Evolutionary conservation across 2,329 filamentous ascomycete species (phyloP).

Genomic region (Escovopsis weberi): DNA sequence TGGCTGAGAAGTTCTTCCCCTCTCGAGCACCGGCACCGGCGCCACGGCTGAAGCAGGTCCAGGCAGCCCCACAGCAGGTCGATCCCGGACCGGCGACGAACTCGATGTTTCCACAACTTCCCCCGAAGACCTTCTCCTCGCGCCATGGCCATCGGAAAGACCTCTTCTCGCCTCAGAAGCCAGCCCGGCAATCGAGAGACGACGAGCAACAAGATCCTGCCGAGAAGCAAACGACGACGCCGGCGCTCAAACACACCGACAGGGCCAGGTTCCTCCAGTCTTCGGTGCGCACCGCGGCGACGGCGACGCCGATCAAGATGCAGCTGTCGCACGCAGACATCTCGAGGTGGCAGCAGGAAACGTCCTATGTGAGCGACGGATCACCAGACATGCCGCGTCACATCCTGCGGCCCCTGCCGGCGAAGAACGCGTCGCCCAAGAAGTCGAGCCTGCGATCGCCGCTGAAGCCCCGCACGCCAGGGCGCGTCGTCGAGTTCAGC

Average conservation of each 20-base stretch:
- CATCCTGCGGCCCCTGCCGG: slow-evolving; percentile 31
- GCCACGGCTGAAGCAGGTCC: slow-evolving; percentile 2
- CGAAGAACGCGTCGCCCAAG: slow-evolving; percentile 36
- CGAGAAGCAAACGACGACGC: slow-evolving; percentile 36
- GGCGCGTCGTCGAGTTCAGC: slow-evolving; percentile 43
- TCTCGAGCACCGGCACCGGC: slow-evolving; percentile 10
- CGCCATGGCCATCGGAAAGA: slow-evolving; percentile 17
- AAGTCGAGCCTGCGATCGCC: slow-evolving; percentile 45
- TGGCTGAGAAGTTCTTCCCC: slow-evolving; percentile 18
- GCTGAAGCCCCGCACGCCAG: slow-evolving; percentile 41
- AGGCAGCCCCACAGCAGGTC: slow-evolving; percentile 6
- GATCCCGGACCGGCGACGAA: slow-evolving; percentile 17
- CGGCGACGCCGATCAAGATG: slow-evolving; percentile 22
- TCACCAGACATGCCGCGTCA: slow-evolving; percentile 23
- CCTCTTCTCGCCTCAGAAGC: slow-evolving; percentile 21
- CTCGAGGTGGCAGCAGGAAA: slow-evolving; percentile 26
- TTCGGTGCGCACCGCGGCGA: slow-evolving; percentile 11
- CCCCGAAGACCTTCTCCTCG: slow-evolving; percentile 19
- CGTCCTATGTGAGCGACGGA: slow-evolving; percentile 19
- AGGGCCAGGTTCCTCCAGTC: slow-evolving; percentile 25
- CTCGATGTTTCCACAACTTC: slow-evolving; percentile 25
- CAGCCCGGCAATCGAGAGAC: slow-evolving; percentile 1
- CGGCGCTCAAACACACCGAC: slow-evolving; percentile 21
- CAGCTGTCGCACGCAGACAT: slow-evolving; percentile 28
- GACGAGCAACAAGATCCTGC: slow-evolving; percentile 21